Evolutionary conservation across 345 rosid genomes (phyloP).

Genomic region (Gynandropsis gynandra): DNA sequence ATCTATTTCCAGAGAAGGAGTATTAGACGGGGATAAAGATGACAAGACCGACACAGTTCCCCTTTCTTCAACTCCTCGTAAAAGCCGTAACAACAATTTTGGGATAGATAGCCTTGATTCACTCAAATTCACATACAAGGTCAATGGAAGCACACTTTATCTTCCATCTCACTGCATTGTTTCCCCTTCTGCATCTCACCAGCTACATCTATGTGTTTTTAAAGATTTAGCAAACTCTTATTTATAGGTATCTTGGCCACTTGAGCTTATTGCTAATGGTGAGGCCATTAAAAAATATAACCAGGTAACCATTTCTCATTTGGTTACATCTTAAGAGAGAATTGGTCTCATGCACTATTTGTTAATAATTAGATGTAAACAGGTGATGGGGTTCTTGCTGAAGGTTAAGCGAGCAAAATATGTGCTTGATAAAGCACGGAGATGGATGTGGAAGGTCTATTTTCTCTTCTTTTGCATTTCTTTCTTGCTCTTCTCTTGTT

Average conservation of each 20-base stretch:
- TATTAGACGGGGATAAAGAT: conserved; percentile 45
- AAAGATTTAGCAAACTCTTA: background rate
- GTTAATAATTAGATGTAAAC: conserved; percentile 27
- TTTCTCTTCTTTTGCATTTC: conserved; percentile 10
- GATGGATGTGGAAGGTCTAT: conserved; percentile 98
- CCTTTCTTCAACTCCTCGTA: conserved; percentile 42
- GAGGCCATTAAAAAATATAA: conserved; percentile 94
- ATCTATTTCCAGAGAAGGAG: conserved; percentile 48
- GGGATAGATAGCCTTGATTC: conserved; percentile 78
- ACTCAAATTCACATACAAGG: conserved; percentile 84
- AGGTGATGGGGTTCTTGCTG: conserved; percentile 93
- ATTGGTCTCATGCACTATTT: conserved; percentile 11
- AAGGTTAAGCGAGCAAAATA: conserved; percentile 97
- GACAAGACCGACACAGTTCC: conserved; percentile 40
- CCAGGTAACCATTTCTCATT: conserved; percentile 47
- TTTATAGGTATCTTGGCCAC: conserved; percentile 93
- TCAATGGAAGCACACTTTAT: conserved; percentile 23
- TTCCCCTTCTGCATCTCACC: conserved; percentile 11
- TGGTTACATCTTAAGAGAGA: conserved; percentile 18
- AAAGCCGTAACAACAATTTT: conserved; percentile 39
- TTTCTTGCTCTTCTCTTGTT: conserved; percentile 11
- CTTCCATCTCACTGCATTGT: conserved; percentile 14
- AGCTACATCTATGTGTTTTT: conserved; percentile 13
- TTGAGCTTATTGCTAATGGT: conserved; percentile 82
- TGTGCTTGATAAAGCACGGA: conserved; percentile 91